A percentile compares a stretch with the other conserved stretches of the same genome.
Evolutionary conservation across 345 rosid species (phyloP).

Genomic region (Cardamine occulta): DNA sequence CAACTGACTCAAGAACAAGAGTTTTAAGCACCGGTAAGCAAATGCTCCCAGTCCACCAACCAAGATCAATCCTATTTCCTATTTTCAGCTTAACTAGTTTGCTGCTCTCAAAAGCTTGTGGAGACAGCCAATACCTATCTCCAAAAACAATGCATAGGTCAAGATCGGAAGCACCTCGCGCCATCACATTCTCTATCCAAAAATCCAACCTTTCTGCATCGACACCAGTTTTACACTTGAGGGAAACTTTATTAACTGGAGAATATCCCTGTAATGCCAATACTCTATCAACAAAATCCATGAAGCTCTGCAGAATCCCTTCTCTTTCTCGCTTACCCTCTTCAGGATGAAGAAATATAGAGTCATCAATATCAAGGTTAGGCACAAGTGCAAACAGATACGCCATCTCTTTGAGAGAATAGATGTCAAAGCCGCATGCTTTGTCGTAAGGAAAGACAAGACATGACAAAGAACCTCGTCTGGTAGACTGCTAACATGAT

Average conservation of each 20-base stretch:
- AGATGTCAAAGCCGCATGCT: too few species aligned
- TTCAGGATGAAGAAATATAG: neutral
- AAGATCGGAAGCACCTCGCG: neutral
- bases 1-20: neutral
- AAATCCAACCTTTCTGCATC: neutral
- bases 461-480: too few species aligned
- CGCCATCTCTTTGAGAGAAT: too few species aligned
- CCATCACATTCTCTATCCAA: neutral
- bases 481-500: too few species aligned
- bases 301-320: neutral
- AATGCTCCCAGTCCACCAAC: neutral
- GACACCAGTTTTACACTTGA: neutral
- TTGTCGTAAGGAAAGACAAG: too few species aligned
- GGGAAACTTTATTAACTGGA: neutral
- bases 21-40: neutral
- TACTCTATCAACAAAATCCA: neutral
- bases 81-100: too few species aligned
- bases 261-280: neutral
- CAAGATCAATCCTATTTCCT: neutral
- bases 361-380: neutral
- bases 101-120: too few species aligned
- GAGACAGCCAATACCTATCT: too few species aligned
- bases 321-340: neutral
- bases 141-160: neutral
- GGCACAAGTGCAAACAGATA: neutral